Base-by-base conservation (phyloP, 2,329 filamentous ascomycete species). In the Pseudocercospora fijiensis region DNA sequence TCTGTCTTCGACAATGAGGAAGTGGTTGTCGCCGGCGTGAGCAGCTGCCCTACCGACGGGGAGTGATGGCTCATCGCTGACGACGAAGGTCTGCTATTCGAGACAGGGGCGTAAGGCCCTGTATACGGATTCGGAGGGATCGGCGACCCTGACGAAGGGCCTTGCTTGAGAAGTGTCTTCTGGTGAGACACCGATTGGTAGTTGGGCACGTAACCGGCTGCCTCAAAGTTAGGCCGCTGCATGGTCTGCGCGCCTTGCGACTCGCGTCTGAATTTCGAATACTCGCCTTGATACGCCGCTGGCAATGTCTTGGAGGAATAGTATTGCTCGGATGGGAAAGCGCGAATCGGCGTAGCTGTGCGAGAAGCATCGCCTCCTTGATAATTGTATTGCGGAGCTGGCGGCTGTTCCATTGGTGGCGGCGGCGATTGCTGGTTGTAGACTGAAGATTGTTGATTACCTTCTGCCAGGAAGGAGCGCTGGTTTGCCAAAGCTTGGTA, bases 321-420 rank as follows among this genome's bases (percentile, higher is more conserved):
- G 49, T 77, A 77, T 9, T 75, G 75, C 53, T 77, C 75, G 41
- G 69, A 62, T 8, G 76, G 71, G 64, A 77, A 77, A 4, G 75
- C 70, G 41, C 74, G 71, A 10, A 73, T 65, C 6, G 71, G 72
- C 10, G 72, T 69, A 6, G 65, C 61, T 30, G 57, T 64, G 43
- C 63, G 68, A 8, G 65, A 62, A 7, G 66, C 65, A 47, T 73
- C 69, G 58, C 68, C 66, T 58, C 70, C 62, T 60, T 72, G 71
- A 41, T 72, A 73, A 51, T 65, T 64, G 61, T 69, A 69, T 45
- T 68, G 68, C 18, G 58, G 57, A 33, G 27, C 59, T 7, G 61
- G 65, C 20, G 57, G 61, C 49, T 62, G 59, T 43, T 65, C 59
- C 20, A 62, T 37, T 37, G 41, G 41, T 53, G 59, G 49, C 45